Conservation (phyloP, 805 yeast genomes). For the Yarrowia alimentaria region DNA sequence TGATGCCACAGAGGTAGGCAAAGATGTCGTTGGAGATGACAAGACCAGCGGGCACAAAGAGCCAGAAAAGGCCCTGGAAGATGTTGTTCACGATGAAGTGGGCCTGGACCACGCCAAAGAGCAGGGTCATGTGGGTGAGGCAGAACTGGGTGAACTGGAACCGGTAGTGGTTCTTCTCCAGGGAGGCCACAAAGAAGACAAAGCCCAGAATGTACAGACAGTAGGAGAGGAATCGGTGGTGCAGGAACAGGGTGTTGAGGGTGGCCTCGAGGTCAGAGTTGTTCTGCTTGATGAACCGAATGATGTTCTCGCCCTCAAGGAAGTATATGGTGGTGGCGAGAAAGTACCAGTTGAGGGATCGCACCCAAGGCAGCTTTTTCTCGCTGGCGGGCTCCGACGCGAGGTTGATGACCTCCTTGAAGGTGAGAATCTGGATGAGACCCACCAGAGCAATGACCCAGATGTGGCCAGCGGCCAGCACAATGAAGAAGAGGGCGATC, state of each 20-base stretch:
- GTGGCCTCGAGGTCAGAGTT: constrained; percentile 51
- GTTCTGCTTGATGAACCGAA: constrained; percentile 59
- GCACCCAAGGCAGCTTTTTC: constrained; percentile 77
- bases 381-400: constrained; percentile 83
- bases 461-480: constrained; percentile 80
- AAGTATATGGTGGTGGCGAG: constrained; percentile 82
- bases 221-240: constrained; percentile 83
- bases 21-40: constrained; percentile 94
- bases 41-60: constrained; percentile 83
- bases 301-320: constrained; percentile 80
- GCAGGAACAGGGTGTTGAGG: constrained; percentile 60
- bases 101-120: constrained; percentile 89
- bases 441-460: constrained; percentile 72
- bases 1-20: constrained; percentile 95
- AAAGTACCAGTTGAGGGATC: constrained; percentile 89
- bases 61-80: constrained; percentile 90
- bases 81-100: constrained; percentile 89
- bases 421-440: constrained; percentile 74
- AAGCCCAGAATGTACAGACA: constrained; percentile 82
- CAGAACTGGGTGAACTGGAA: constrained; percentile 94
- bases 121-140: constrained; percentile 87
- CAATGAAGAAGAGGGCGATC: constrained; percentile 69
- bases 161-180: constrained; percentile 83
- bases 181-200: constrained; percentile 82
- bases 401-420: constrained; percentile 83